A percentile compares a stretch with the other conserved stretches of the same genome.
These are phyloP conservation scores for Boletus sp. DNA, from an alignment of 768 basidiomycete genomes.

Conservation along the genomic window DNA sequence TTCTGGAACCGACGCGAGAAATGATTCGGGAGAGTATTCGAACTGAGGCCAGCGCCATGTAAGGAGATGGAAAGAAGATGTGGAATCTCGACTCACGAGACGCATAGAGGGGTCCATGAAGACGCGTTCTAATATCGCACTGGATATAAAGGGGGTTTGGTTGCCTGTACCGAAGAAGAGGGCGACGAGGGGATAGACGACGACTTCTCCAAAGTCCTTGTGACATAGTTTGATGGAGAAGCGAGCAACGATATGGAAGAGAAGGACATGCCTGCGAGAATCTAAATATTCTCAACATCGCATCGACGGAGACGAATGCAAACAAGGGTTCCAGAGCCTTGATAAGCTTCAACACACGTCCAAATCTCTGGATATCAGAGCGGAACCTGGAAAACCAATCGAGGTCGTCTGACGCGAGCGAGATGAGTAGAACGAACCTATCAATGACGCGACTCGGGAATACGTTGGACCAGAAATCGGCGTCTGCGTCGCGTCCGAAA, in stretches of 20 bases:
- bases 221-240: background rate
- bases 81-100: background rate
- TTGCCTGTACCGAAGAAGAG: slow-evolving; percentile 5
- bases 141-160: background rate
- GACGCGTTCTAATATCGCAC: background rate
- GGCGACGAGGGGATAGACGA: slow-evolving; percentile 2
- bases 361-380: slow-evolving; percentile 7
- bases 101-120: slow-evolving; percentile 1
- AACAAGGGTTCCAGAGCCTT: slow-evolving; percentile 4
- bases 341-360: background rate
- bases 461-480: background rate
- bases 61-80: background rate
- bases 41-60: background rate
- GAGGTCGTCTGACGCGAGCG: background rate
- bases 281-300: slow-evolving; percentile 3
- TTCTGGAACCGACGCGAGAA: slow-evolving; percentile 10
- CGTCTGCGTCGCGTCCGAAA: background rate
- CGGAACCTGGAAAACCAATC: background rate
- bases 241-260: background rate
- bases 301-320: background rate
- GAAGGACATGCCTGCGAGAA: background rate
- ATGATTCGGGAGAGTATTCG: slow-evolving; percentile 7
- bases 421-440: background rate
- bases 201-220: slow-evolving; percentile 4
- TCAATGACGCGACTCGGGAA: background rate